These are phyloP conservation scores for Pseudoturritis turrita DNA, from an alignment of 345 rosid species.

Conservation along the genomic window DNA sequence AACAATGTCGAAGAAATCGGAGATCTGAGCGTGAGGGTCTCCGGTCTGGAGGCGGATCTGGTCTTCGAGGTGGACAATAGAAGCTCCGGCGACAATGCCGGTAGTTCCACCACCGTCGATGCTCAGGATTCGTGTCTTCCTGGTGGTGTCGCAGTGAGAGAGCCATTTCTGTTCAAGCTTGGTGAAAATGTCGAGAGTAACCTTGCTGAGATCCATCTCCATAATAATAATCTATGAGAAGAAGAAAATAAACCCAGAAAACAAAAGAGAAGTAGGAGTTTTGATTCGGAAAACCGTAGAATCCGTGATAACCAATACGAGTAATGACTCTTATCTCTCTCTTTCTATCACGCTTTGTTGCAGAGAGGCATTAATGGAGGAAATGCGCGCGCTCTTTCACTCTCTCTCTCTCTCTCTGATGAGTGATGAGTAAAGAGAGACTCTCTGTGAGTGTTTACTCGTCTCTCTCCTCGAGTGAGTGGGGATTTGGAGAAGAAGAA, in stretches of 20 bases:
- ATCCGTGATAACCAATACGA: no score
- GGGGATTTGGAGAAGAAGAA: constrained; percentile 15
- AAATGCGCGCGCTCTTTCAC: background rate
- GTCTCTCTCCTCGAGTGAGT: constrained; percentile 21
- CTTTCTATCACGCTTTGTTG: constrained; percentile 11
- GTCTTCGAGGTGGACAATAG: constrained; percentile 72
- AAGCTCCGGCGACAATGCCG: constrained; percentile 60
- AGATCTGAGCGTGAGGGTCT: constrained; percentile 64
- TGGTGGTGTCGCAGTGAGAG: constrained; percentile 63
- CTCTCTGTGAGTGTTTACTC: constrained; percentile 11
- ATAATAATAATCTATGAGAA: background rate
- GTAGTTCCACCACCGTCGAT: constrained; percentile 87
- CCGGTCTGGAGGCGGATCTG: constrained; percentile 77
- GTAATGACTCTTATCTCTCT: background rate
- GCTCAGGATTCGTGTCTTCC: constrained; percentile 71
- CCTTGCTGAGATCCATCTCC: constrained; percentile 82
- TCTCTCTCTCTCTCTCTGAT: background rate
- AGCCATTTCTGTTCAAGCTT: constrained; percentile 93
- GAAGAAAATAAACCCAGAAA: background rate
- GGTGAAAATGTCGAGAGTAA: constrained; percentile 82
- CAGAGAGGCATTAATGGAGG: constrained; percentile 15
- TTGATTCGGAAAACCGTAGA: background rate
- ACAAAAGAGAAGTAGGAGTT: background rate
- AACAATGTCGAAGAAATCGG: constrained; percentile 89
- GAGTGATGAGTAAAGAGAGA: background rate